Evolutionary conservation across 768 basidiomycete species (phyloP), one percentile per base, ranked within the genome.

Genomic region (Rhodotorula paludigena): DNA sequence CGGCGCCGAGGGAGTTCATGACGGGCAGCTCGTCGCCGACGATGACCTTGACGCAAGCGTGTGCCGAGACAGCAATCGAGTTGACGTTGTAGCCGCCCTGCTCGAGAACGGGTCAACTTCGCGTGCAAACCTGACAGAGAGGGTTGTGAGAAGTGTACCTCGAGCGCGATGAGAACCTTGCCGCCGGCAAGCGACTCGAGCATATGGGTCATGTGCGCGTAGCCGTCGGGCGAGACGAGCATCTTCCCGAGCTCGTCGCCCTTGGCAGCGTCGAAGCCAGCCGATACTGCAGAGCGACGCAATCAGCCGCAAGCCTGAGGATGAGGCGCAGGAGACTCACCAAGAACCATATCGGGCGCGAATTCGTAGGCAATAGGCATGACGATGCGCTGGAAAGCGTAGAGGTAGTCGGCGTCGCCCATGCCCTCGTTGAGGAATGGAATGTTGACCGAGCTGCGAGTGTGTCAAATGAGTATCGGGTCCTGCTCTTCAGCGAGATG

Each of bases 181-280:
- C 96, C 96, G 14, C 85, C 84, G 32, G 94, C 94, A 25, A 99
- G 82, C 30, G 88, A 85, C 47, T 86, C 84, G 15, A 99, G 82
- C 91, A 99, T 94, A 76, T 97, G 89, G 11, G 96, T 96, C 93
- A 99, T 98, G 74, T 98, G 96, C 0, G 92, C 92, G 77, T 92
- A 99, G 9, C 93, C 96, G 25, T 86, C 84, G 1, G 96, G 96
- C 9, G 89, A 84, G 66, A 99, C 93, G 72, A 86, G 82, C 74
- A 93, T 97, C 79, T 88, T 88, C 42, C 96, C 96, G 8, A 99
- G 83, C 44, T 86, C 85, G 75, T 99, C 96, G 7, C 96, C 96
- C 36, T 83, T 84, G 1, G 96, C 96, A 15, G 96, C 96, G 75
- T 99, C 96, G 76, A 97, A 99, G 6, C 96, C 96, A 25, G 96